These are phyloP conservation scores for Venturia pyrina DNA, from an alignment of 2,329 filamentous ascomycete genomes.

Conservation along the genomic window DNA sequence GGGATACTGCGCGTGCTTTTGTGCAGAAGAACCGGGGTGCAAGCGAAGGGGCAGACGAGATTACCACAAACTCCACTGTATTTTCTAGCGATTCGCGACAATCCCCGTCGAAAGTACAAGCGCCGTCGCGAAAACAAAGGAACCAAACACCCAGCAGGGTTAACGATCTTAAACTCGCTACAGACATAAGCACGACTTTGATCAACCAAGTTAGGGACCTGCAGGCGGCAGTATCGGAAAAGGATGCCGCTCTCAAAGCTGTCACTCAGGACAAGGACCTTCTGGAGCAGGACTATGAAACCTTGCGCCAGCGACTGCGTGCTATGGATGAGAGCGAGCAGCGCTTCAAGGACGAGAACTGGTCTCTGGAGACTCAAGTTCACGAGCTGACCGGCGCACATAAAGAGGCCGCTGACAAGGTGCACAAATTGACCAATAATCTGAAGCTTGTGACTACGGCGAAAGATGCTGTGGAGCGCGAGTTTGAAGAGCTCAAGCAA, in stretches of 20 bases:
- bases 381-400: conserved; percentile 69
- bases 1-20: conserved; percentile 81
- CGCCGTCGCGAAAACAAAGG: conserved; percentile 76
- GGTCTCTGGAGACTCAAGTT: conserved; percentile 86
- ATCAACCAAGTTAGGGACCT: conserved; percentile 89
- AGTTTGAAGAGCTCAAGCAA: conserved; percentile 82
- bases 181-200: conserved; percentile 90
- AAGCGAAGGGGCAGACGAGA: conserved; percentile 34
- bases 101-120: conserved; percentile 80
- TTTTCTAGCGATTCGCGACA: conserved; percentile 76
- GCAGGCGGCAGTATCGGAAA: conserved; percentile 73
- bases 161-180: conserved; percentile 96
- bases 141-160: conserved; percentile 83
- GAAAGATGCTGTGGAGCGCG: conserved; percentile 68
- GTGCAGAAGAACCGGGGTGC: conserved; percentile 70
- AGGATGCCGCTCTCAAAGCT: conserved; percentile 74
- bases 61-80: conserved; percentile 26
- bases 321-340: conserved; percentile 87
- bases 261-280: conserved; percentile 64
- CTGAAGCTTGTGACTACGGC: conserved; percentile 62
- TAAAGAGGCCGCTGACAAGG: conserved; percentile 69
- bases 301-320: conserved; percentile 68
- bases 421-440: conserved; percentile 68
- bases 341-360: conserved; percentile 96
- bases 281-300: conserved; percentile 74